A percentile compares a stretch with the other conserved stretches of the same genome.
Conservation (phyloP, 148 eudicot species). For the Cornus suecica region DNA sequence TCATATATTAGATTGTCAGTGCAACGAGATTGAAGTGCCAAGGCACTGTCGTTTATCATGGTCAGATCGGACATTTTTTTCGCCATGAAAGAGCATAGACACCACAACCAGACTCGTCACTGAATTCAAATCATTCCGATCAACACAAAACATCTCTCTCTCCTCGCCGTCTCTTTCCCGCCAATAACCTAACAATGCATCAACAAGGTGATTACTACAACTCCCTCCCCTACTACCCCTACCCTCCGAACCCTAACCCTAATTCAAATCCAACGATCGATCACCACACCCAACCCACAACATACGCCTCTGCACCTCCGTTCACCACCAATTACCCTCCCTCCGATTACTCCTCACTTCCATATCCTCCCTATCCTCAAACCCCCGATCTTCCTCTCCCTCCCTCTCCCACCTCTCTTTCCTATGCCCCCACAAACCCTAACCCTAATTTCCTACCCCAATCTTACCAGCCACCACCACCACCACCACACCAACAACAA, state of each 20-base stretch:
- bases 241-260: constrained; percentile 22
- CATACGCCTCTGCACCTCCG: constrained; percentile 82
- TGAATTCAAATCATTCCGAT: too few species aligned
- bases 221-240: constrained; percentile 24
- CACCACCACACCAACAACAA: constrained; percentile 23
- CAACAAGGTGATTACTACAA: constrained; percentile 44
- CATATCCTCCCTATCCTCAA: constrained; percentile 44
- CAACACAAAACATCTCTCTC: background rate
- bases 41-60: too few species aligned
- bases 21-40: too few species aligned
- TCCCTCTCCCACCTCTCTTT: constrained; percentile 21
- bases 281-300: constrained; percentile 16
- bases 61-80: too few species aligned
- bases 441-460: too few species aligned
- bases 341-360: constrained; percentile 22
- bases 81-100: too few species aligned
- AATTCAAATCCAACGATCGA: constrained; percentile 15
- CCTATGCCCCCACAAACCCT: too few species aligned
- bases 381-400: constrained; percentile 32
- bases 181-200: constrained; percentile 34
- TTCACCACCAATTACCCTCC: constrained; percentile 33
- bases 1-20: too few species aligned
- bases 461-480: constrained; percentile 25
- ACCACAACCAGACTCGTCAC: too few species aligned
- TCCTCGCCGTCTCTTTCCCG: background rate